phyloP scores from a whole-genome alignment of 2,329 filamentous ascomycete genomes.

The Aspergillus sp. region DNA sequence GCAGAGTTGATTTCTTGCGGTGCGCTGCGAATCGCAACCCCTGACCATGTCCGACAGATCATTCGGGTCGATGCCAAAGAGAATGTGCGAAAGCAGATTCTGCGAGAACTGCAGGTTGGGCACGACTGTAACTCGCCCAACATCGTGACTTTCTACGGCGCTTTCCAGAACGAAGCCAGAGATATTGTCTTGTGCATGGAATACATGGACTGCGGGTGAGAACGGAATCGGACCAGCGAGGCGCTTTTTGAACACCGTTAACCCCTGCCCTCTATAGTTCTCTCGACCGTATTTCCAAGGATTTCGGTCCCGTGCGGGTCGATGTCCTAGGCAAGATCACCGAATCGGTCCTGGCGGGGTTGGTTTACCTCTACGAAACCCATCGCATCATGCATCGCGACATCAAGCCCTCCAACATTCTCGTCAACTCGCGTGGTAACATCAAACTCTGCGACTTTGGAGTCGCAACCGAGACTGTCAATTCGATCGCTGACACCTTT shows the following conservation, averaged over 20 bases:
- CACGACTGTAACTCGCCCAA: conserved; percentile 95
- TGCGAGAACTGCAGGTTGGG: conserved; percentile 96
- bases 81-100: conserved; percentile 93
- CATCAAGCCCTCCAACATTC: conserved; percentile 96
- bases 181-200: conserved; percentile 99
- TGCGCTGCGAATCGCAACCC: not conserved
- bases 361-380: conserved; percentile 91
- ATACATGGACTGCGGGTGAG: conserved; percentile 98
- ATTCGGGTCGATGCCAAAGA: conserved; percentile 98
- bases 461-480: conserved; percentile 96
- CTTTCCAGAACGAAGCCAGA: conserved; percentile 92
- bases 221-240: conserved; percentile 14
- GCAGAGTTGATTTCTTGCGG: conserved; percentile 5
- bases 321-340: conserved; percentile 98
- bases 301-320: conserved; percentile 91
- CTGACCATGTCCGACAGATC: conserved; percentile 56
- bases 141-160: conserved; percentile 97
- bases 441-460: conserved; percentile 99
- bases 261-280: conserved; percentile 55
- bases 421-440: conserved; percentile 88
- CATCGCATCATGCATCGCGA: conserved; percentile 99
- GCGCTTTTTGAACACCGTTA: too few relatives aligned
- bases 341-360: conserved; percentile 86
- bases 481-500: conserved; percentile 97
- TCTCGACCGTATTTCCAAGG: conserved; percentile 87